Percentiles rank a stretch among this genome's conserved stretches.
Evolutionary conservation across 2,329 filamentous ascomycete genomes (phyloP).

Genomic region (Sclerotinia borealis): DNA sequence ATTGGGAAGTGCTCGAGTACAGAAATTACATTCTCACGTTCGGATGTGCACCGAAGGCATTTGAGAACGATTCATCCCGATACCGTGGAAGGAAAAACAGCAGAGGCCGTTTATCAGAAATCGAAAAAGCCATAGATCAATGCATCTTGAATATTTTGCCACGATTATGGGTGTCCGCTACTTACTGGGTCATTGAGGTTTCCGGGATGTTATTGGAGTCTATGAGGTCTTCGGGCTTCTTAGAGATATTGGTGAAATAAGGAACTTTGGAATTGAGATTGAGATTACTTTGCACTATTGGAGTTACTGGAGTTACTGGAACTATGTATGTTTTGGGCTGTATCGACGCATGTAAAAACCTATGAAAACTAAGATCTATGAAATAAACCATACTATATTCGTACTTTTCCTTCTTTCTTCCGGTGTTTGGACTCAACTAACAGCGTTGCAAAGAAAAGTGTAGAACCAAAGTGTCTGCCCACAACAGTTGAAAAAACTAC

Average conservation of each 20-base stretch:
- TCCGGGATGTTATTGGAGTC: too few species aligned
- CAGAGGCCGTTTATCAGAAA: not conserved
- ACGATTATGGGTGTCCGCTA: not conserved
- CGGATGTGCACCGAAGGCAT: too few species aligned
- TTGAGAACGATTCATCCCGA: too few species aligned
- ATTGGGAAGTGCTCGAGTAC: too few species aligned
- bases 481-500: not conserved
- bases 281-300: not conserved
- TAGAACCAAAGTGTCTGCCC: not conserved
- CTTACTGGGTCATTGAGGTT: too few species aligned
- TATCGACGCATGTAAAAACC: not conserved
- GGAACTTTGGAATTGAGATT: not conserved
- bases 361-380: not conserved
- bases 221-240: too few species aligned
- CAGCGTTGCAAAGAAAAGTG: not conserved
- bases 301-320: not conserved
- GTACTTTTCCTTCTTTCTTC: too few species aligned
- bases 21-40: too few species aligned
- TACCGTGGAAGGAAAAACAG: not conserved
- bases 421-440: not conserved
- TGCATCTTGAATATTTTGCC: not conserved
- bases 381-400: not conserved
- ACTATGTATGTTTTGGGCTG: not conserved
- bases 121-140: not conserved
- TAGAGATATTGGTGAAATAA: not conserved